Base-by-base conservation (phyloP, 1,284 basidiomycete species). In the Puccinia triticina region DNA sequence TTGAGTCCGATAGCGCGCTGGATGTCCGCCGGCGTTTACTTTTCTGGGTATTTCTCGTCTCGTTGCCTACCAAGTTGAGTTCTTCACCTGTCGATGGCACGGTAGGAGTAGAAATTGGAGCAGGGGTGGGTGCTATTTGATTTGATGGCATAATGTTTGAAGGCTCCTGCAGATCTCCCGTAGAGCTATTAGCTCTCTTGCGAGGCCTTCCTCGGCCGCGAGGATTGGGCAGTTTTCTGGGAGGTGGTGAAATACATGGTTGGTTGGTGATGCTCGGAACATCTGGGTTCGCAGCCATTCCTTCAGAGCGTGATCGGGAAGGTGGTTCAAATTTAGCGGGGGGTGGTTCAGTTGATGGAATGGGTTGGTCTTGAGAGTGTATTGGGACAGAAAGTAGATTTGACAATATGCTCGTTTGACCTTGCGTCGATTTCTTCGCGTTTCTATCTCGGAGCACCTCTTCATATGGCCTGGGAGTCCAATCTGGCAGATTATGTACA, bases 361-460 rank as follows among this genome's bases (percentile, higher is more conserved):
- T 48, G 12, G 40, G 16, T 46, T 48, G 66, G 48, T 46, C 16
- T 46, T 69, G 66, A 14, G 40, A 69, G 43, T 69, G 43, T 37
- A 21, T 5, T 46, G 73, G 11, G 37, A n/a, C 26, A 61, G 55
- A 46, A 21, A 59, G n/a, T 18, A 55, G 59, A 46, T 77, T 61
- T 12, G 43, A 14, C 29, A 61, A 14, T 7, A 8, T 66, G 23
- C 29, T 46, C 26, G 72, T 73, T 53, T 74, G 53, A 29, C 26
- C 40, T 34, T 73, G 80, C 8, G 46, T 66, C 43, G 40, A 59
- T 53, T 48, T 72, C 26, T 64, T 81, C n/a, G 69, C 69, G 74
- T 46, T 59, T 75, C 80, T 37, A 40, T 67, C 72, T 50, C 50
- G 71, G 48, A 82, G 59, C n/a, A 82, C 43, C 40, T 74, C 72